Evolutionary conservation across 495 filamentous ascomycete species (phyloP), one percentile per base, ranked within the genome.

Genomic region (Neurospora sp.): DNA sequence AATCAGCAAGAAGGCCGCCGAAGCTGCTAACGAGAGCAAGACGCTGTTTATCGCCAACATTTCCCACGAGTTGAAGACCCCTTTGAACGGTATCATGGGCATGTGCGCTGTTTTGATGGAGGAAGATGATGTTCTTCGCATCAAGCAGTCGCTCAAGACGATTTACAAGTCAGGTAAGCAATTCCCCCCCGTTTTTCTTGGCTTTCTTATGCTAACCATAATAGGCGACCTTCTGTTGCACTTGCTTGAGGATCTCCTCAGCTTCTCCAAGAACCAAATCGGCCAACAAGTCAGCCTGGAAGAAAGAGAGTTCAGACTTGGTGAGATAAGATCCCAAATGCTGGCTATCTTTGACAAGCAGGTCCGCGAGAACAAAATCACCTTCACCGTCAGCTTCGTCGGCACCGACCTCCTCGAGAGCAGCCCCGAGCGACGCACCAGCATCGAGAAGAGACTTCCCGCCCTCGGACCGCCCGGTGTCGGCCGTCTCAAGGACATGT

Each of bases 21-120:
- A 97, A 78, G 90, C 92, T 16, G 94, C 94, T 9, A 97, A 97
- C 77, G 92, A 97, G 80, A 96, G 93, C 84, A 97, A 98, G 82
- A 97, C 94, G 8, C 81, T 97, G 35, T 98, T 98, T 81, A 95
- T 98, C 75, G 94, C 94, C 39, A 98, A 98, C 76, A 97, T 98
- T 38, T 96, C 93, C 4, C 94, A 98, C 78, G 94, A 97, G 79
- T 85, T 98, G 16, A 94, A 96, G 79, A 97, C 94, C 2, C 94
- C 94, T 0, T 81, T 97, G 31, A 98, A 98, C 78, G 94, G 93
- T 3, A 97, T 98, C 75, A 83, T 98, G 39, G 94, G 94, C 70
- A 97, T 97, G 93, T 93, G 90, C 75, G 92, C 94, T 0, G 92
- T 96, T 2, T 96, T 92, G 78, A 94, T 97, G 92, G 91, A 92